These are phyloP conservation scores for Diplodia scrobiculata DNA, from an alignment of 2,329 filamentous ascomycete genomes.

Conservation along the genomic window DNA sequence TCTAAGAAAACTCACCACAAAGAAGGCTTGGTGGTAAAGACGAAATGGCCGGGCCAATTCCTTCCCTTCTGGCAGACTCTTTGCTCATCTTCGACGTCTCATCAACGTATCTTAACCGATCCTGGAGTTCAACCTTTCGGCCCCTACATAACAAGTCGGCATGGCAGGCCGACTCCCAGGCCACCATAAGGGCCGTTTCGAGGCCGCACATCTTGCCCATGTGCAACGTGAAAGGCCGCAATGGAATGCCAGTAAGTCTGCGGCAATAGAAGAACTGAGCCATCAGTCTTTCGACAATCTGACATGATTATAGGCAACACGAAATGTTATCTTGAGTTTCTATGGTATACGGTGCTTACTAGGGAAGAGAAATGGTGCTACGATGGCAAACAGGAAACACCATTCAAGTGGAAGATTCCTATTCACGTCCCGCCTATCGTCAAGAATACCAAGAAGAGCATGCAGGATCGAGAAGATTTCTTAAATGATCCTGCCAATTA, in stretches of 20 bases:
- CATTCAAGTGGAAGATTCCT: neutral
- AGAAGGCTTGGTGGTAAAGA: neutral
- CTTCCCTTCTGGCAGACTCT: neutral
- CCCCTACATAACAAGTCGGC: neutral
- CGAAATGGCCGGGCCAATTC: neutral
- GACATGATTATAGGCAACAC: neutral
- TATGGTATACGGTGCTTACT: neutral
- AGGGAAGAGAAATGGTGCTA: neutral
- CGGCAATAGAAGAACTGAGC: neutral
- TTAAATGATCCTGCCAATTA: neutral
- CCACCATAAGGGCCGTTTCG: neutral
- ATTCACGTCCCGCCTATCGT: neutral
- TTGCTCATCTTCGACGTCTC: neutral
- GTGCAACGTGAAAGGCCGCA: neutral
- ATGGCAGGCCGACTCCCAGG: neutral
- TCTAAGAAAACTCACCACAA: neutral
- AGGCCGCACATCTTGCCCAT: neutral
- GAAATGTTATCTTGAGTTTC: neutral
- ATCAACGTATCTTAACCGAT: neutral
- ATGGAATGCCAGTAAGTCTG: neutral
- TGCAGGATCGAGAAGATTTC: neutral
- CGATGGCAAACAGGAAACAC: neutral
- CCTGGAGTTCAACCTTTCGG: neutral
- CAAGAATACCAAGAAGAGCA: neutral
- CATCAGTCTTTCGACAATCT: neutral